Evolutionary conservation across 2,329 filamentous ascomycete genomes (phyloP), one percentile per base, ranked within the genome.

Genomic region (Penicillium rolfsii): DNA sequence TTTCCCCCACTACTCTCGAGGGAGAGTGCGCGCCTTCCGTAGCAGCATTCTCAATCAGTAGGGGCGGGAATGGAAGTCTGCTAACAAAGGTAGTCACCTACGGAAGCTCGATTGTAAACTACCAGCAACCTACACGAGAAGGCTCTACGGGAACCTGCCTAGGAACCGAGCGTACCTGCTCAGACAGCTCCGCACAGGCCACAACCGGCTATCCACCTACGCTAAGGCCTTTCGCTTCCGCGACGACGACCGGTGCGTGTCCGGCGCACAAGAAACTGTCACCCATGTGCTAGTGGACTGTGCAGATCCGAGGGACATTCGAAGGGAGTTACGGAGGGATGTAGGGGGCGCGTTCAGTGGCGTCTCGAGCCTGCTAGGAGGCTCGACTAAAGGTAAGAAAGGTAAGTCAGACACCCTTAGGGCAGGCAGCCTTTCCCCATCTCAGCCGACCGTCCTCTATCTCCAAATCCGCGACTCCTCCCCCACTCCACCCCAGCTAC

Each of bases 51-150:
- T 14, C 26, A 24, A 7, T 11, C 55, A 54, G 35, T 61, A 30
- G 59, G 30, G 45, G 33, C 28, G 28, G n/a, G 55, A 57, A 24
- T 59, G 52, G 57, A 36, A 14, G 5, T 26, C 36, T 11, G 45
- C 57, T 12, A n/a, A 2, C 24, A 55, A 41, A 30, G 52, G 52
- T 19, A 16, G n/a, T 16, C 52, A 55, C 16, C 36, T 55, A 1
- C 57, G 52, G 5, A 41, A 50, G n/a, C 50, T 59, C 7, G 45
- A 55, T 14, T 3, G 36, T 5, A 38, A 26, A 5, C 43, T 60
- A 45, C 57, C 52, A 28, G 43, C 52, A 9, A 22, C 16, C 11
- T 55, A 59, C 52, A 59, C 57, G 12, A 50, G 45, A 7, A 35
- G 6, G 43, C 45, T 59, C 11, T 59, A 59, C 24, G 45, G 52